phyloP scores from a whole-genome alignment of 306 rosid species.

The Luffa aegyptiaca region DNA sequence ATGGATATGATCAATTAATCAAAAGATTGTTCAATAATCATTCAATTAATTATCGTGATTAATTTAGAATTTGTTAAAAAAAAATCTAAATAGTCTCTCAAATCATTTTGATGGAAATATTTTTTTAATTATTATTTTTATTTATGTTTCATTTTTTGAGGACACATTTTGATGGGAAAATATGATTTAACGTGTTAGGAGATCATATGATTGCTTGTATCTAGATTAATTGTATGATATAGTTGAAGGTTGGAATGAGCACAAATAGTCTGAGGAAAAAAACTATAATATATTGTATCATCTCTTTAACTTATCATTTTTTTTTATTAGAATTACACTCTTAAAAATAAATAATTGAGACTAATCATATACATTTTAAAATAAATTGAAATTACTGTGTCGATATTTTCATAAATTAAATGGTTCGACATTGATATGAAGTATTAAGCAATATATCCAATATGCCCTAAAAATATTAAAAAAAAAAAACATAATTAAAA shows the following conservation, averaged over 20 bases:
- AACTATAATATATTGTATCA: no score
- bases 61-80: neutral
- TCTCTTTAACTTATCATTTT: no score
- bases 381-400: neutral
- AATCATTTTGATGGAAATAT: neutral
- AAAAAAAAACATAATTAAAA: no score
- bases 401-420: no score
- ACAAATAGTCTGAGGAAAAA: no score
- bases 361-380: no score
- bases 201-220: neutral
- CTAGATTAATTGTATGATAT: neutral
- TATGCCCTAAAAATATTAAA: neutral
- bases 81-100: neutral
- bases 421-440: neutral
- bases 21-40: neutral
- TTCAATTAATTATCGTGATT: neutral
- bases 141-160: no score
- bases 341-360: no score
- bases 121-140: no score
- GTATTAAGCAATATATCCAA: neutral
- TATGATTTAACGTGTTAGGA: neutral
- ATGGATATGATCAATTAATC: neutral
- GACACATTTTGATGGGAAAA: no score
- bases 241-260: neutral
- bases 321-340: no score